Conservation (phyloP, 495 filamentous ascomycete genomes). For the Pseudomonodictys pantanalensis region DNA sequence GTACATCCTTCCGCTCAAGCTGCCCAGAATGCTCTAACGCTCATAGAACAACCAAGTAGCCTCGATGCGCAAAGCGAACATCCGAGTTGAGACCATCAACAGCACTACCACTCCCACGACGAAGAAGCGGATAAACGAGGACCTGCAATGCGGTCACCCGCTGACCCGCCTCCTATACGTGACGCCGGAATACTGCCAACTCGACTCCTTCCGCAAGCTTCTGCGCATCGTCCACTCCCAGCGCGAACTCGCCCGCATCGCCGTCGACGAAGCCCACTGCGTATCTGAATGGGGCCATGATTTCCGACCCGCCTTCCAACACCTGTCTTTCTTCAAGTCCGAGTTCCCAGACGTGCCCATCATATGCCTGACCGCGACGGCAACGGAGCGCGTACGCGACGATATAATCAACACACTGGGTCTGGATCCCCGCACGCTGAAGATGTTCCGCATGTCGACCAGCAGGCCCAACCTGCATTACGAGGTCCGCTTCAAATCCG, state of each 20-base stretch:
- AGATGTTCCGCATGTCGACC: constrained; percentile 75
- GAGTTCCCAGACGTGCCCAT: constrained; percentile 80
- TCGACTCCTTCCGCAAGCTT: constrained; percentile 71
- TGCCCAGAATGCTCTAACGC: background rate
- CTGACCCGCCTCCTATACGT: constrained; percentile 83
- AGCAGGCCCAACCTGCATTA: constrained; percentile 85
- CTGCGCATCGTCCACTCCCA: constrained; percentile 74
- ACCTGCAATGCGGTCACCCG: constrained; percentile 85
- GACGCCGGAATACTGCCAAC: constrained; percentile 83
- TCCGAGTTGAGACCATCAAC: constrained; percentile 82
- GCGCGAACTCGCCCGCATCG: constrained; percentile 77
- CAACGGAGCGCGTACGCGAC: constrained; percentile 70
- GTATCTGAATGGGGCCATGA: constrained; percentile 99
- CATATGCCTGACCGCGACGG: constrained; percentile 88
- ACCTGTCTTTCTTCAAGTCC: constrained; percentile 81
- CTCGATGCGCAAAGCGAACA: constrained; percentile 66
- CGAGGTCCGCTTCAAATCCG: constrained; percentile 80
- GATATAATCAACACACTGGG: constrained; percentile 77
- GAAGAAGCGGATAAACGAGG: constrained; percentile 65
- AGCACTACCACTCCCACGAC: constrained; percentile 66
- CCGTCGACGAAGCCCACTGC: constrained; percentile 93
- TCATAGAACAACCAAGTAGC: constrained; percentile 84
- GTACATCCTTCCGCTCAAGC: constrained; percentile 44
- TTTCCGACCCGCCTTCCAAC: constrained; percentile 88
- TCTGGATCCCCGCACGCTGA: constrained; percentile 59